Evolutionary conservation across 495 filamentous ascomycete species (phyloP), one percentile per base, ranked within the genome.

Genomic region (Penicillium atrosanguineum): DNA sequence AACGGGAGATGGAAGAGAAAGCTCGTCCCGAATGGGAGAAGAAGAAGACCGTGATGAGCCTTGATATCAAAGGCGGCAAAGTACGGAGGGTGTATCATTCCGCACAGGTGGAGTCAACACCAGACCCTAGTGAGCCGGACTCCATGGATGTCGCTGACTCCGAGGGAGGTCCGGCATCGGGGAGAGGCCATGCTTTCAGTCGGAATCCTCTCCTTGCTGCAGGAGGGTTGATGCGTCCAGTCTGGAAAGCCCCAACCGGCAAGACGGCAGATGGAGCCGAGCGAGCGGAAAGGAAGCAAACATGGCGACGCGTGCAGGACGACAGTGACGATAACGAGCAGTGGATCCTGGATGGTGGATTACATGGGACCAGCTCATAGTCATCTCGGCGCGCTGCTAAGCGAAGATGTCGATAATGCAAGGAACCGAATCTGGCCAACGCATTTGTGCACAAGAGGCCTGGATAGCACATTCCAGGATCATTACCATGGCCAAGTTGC

Each of bases 21-120:
- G 87, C 88, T 4, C 80, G 86, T 51, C 93, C 94, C 1, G 94
- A 95, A 55, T 98, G 89, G 70, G 94, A 98, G 72, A 97, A 94
- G 79, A 82, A 91, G 56, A 83, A 81, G 62, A 84, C 91, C 54
- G 88, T 98, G 0, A 85, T 95, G 48, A 90, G 87, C 57, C 84
- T 97, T 46, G 93, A 96, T 70, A 66, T 96, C 3, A 81, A 82
- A 23, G 88, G 86, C 7, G 84, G 86, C 20, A 91, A 88, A 59
- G 84, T 91, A 0, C 82, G 90, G 4, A 82, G 81, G 16, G 70
- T 87, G 76, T 76, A 93, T 87, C 87, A 83, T 70, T 54, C 68
- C 41, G 71, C 71, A 4, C 61, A 66, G 1, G 48, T 64, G 14
- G 71, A 69, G 31, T 31, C 60, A 8, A 59, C 57, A 11, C 49